These are phyloP conservation scores for Lactifluus piperatus DNA, from an alignment of 768 basidiomycete genomes.

Conservation along the genomic window DNA sequence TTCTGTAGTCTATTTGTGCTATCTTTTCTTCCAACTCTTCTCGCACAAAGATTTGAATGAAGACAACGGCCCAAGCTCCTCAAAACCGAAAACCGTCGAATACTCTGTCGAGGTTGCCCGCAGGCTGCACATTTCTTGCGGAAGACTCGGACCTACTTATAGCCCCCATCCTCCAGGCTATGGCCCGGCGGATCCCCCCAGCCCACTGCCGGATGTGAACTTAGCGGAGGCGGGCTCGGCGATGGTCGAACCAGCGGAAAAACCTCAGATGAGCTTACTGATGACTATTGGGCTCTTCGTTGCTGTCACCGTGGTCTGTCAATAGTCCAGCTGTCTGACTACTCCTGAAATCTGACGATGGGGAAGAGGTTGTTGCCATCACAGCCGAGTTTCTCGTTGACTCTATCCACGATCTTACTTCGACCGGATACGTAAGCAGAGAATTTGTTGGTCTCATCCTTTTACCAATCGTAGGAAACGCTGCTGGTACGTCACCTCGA, in stretches of 20 bases:
- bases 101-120: neutral
- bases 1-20: constrained; percentile 39
- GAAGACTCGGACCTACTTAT: neutral
- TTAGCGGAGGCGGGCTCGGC: constrained; percentile 11
- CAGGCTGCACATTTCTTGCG: neutral
- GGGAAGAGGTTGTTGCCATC: constrained; percentile 36
- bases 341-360: neutral
- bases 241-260: constrained; percentile 24
- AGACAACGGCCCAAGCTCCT: constrained; percentile 22
- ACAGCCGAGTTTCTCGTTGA: constrained; percentile 63
- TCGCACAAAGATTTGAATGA: constrained; percentile 46
- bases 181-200: neutral
- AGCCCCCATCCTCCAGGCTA: neutral
- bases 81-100: neutral
- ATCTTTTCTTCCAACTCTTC: constrained; percentile 49
- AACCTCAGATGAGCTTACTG: constrained; percentile 29
- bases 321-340: neutral
- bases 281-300: constrained; percentile 30
- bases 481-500: constrained; percentile 44
- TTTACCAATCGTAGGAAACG: constrained; percentile 87
- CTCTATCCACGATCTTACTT: constrained; percentile 71
- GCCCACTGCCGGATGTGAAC: neutral
- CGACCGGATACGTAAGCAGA: constrained; percentile 44
- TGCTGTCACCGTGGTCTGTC: constrained; percentile 33
- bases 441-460: constrained; percentile 86